Evolutionary conservation across 2,329 filamentous ascomycete genomes (phyloP), one percentile per base, ranked within the genome.

Genomic region (Huntiella moniliformis): DNA sequence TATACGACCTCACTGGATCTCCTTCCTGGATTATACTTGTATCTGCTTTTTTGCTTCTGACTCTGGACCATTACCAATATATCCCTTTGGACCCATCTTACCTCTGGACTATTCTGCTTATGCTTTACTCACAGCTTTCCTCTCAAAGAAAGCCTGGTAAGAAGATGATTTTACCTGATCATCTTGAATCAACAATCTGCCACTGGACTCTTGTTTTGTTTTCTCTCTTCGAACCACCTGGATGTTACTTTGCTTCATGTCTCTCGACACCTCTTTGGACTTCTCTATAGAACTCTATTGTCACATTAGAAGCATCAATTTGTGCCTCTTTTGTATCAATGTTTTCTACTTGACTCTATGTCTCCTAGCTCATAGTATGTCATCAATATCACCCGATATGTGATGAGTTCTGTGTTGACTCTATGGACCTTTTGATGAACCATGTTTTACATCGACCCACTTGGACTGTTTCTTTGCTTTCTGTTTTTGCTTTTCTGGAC

Each of bases 151-250:
- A 13, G 13, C 12, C 12, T n/a, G 34, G 34, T 36, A 36, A 41
- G n/a, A 31, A 38, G 43, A 45, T 45, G 43, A 45, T 45, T 45
- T 31, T 31, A 45, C 28, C 32, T 45, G 43, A 45, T 45, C 43
- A 38, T 45, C 43, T 38, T 35, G 31, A 33, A 35, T 39, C 42
- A 35, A 38, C 43, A 31, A 16, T 28, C 22, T 39, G 37, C 37
- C 37, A 39, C 28, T 43, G 33, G 31, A 35, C 31, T 18, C 17
- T 38, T 31, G 17, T 12, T 38, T 38, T 38, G 13, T 31, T 38
- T 38, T 38, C 38, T 28, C 6, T 28, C 22, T 28, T 28, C 22
- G 22, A 28, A 28, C 22, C 22, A 28, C 22, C 22, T 28, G 22
- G 22, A 28, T 28, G 22, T 28, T 28, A 28, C 22, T 28, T 28